Conservation (phyloP, 2,329 filamentous ascomycete species). For the Coleophoma crateriformis region DNA sequence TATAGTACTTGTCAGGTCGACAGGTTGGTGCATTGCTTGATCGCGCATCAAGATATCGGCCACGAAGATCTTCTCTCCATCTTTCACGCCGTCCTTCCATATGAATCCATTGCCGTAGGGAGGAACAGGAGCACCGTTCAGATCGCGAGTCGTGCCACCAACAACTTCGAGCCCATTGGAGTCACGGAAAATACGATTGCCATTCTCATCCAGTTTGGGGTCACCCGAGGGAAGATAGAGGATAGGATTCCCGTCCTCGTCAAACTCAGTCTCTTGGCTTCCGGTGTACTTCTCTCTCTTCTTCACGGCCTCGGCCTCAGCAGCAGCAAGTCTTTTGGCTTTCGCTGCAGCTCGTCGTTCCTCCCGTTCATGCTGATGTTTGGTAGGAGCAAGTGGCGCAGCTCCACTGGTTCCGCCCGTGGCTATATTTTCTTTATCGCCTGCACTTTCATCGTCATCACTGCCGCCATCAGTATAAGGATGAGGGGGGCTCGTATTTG, state of each 20-base stretch:
- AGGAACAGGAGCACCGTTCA: background rate
- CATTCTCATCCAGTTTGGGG: background rate
- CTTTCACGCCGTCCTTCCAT: background rate
- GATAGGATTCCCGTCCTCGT: background rate
- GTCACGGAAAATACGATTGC: background rate
- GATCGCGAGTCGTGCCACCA: background rate
- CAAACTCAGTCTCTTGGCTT: background rate
- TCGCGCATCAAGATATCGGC: background rate
- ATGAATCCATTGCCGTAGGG: background rate
- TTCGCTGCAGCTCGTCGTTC: no score
- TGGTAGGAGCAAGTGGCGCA: no score
- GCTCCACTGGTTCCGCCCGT: background rate
- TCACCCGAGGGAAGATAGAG: background rate
- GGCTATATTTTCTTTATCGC: background rate
- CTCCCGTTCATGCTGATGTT: no score
- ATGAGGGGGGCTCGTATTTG: no score
- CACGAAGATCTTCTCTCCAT: background rate
- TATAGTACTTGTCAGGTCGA: conserved; percentile 11
- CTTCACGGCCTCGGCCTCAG: background rate
- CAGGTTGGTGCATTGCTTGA: background rate
- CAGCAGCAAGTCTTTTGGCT: no score
- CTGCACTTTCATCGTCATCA: background rate
- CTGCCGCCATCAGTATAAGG: background rate
- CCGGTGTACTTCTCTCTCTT: background rate
- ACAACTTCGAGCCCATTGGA: background rate